Base-by-base conservation (phyloP, 805 yeast species). In the Suhomyces emberorum region DNA sequence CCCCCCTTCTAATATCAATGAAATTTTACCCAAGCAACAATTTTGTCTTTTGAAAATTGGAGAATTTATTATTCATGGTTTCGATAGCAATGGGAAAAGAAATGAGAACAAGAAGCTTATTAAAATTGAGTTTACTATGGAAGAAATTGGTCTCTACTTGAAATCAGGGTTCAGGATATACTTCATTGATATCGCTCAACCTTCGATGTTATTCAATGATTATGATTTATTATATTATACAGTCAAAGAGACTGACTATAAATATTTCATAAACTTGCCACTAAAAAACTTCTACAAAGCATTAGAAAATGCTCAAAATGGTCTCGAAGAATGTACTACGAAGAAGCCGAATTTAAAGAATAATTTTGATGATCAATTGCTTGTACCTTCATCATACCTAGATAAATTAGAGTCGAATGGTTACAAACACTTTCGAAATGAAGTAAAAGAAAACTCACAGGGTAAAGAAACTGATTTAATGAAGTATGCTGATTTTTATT, bases 1-100 rank as follows among this genome's bases (percentile, higher is more conserved):
- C 46, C 81, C 83, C 1, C 79, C 84, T 0, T 63, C 75, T 0
- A 72, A 75, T 44, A 72, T 80, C 29, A 70, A 70, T 34, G 83
- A 79, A 9, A 61, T 80, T 16, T 56, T 77, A n/a, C 83, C 83
- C 1, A 69, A 65, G 35, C 61, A 69, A 18, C 70, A 69, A 40
- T 67, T 76, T 46, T 67, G 76, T 17, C 57, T 78, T 16, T 50
- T 79, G 24, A 70, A 74, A 43, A 46, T 78, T 18, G 83, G 82
- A 0, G 65, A 63, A 30, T 76, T 80, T 44, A 41, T 38, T 2
- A 54, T 75, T 1, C 62, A 65, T 22, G 38, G 15, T 30, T 35
- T 3, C 15, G 15, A 9, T 9, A 8, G 5, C 12, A 4, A n/a
- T 9, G 12, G 7, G 29, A 15, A 41, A 30, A 34, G 36, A 35